These are phyloP conservation scores for Penicillium sp. DNA, from an alignment of 2,329 filamentous ascomycete genomes.

Conservation along the genomic window DNA sequence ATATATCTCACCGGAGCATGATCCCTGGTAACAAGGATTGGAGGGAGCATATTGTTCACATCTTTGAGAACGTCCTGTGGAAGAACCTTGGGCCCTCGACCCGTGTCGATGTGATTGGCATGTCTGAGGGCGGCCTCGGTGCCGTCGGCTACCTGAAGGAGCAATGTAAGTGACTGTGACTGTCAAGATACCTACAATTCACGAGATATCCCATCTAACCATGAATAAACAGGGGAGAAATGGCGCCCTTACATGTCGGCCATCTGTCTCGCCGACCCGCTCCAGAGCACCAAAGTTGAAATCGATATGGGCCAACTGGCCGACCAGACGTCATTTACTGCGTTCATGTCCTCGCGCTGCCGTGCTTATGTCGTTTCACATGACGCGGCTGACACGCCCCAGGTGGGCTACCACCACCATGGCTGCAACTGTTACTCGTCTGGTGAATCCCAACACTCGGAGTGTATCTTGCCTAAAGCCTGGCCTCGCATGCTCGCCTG, in stretches of 20 bases:
- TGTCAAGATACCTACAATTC: background rate
- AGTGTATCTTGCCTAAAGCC: constrained; percentile 58
- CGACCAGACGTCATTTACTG: constrained; percentile 19
- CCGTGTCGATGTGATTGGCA: constrained; percentile 63
- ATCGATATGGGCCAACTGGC: constrained; percentile 13
- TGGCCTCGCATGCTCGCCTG: constrained; percentile 55
- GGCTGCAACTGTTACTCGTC: constrained; percentile 67
- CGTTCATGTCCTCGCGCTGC: constrained; percentile 48
- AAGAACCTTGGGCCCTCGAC: constrained; percentile 43
- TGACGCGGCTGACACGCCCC: constrained; percentile 48
- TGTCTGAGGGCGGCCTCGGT: constrained; percentile 61
- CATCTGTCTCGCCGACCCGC: constrained; percentile 38
- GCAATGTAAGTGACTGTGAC: constrained; percentile 42
- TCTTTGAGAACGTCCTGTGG: constrained; percentile 61
- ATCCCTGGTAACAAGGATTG: constrained; percentile 57
- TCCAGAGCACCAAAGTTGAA: constrained; percentile 30
- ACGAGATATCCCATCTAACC: background rate
- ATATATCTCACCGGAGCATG: constrained; percentile 53
- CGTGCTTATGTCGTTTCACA: constrained; percentile 57
- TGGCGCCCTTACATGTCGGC: constrained; percentile 40
- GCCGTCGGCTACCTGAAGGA: constrained; percentile 56
- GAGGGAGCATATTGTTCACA: constrained; percentile 58
- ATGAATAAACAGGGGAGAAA: constrained; percentile 28
- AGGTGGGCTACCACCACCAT: constrained; percentile 51
- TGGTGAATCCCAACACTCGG: constrained; percentile 54